Evolutionary conservation across 768 basidiomycete species (phyloP).

Genomic region (Candolleomyces eurysporus): DNA sequence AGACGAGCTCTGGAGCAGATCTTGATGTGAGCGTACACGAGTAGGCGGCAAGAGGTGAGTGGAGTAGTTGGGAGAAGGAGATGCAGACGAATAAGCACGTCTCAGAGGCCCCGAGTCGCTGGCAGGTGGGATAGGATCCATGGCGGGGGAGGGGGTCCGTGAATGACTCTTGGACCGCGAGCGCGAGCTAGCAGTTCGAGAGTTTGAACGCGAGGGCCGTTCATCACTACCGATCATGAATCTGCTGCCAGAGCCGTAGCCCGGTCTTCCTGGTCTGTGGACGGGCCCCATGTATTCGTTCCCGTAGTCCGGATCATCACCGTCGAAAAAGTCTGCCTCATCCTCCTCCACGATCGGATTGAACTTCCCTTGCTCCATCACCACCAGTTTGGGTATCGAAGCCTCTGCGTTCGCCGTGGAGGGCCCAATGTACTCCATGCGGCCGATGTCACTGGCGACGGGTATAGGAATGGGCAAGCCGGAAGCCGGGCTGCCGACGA

Average conservation of each 20-base stretch:
- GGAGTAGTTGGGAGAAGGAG: background rate
- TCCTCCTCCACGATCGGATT: constrained; percentile 23
- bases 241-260: background rate
- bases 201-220: constrained; percentile 13
- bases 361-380: constrained; percentile 1
- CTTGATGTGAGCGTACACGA: constrained; percentile 10
- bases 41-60: constrained; percentile 8
- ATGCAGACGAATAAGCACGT: background rate
- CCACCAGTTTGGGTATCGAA: constrained; percentile 19
- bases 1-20: constrained; percentile 12
- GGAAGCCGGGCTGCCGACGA: background rate
- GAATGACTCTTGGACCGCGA: constrained; percentile 40
- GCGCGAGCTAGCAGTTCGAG: constrained; percentile 5
- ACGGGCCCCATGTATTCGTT: constrained; percentile 37
- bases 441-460: background rate
- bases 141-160: constrained; percentile 43
- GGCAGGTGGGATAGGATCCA: constrained; percentile 12
- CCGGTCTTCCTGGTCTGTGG: constrained; percentile 26
- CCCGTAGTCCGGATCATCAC: constrained; percentile 46
- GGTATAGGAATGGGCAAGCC: constrained; percentile 11
- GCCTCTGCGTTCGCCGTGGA: constrained; percentile 12
- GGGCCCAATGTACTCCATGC: background rate
- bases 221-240: constrained; percentile 2
- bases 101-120: background rate
- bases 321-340: constrained; percentile 60